Conservation (phyloP, 495 filamentous ascomycete genomes). For the Xylaria scruposa region DNA sequence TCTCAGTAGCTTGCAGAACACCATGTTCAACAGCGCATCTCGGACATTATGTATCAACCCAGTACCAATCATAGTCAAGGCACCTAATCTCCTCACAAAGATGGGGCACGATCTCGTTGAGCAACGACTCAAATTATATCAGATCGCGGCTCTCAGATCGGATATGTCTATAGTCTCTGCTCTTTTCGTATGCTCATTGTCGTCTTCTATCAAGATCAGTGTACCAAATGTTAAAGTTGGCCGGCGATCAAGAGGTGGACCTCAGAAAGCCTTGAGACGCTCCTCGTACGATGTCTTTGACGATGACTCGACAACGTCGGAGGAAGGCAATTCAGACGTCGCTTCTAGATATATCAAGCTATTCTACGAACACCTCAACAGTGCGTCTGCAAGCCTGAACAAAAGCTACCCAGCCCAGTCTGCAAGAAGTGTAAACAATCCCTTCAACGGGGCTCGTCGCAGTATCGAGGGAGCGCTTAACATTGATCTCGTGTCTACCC, state of each 20-base stretch:
- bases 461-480: constrained; percentile 26
- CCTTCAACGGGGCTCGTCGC: constrained; percentile 31
- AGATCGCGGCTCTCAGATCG: constrained; percentile 29
- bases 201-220: constrained; percentile 25
- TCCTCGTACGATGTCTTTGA: constrained; percentile 27
- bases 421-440: constrained; percentile 22
- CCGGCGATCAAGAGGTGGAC: constrained; percentile 6
- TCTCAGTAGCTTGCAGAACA: constrained; percentile 19
- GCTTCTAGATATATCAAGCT: constrained; percentile 26
- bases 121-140: constrained; percentile 34
- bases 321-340: not conserved
- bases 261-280: constrained; percentile 20
- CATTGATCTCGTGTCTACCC: constrained; percentile 27
- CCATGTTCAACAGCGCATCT: constrained; percentile 17
- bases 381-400: not conserved
- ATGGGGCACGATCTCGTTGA: constrained; percentile 24
- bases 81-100: constrained; percentile 16
- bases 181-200: constrained; percentile 28
- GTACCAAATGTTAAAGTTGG: constrained; percentile 23
- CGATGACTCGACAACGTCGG: constrained; percentile 22
- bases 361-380: constrained; percentile 35
- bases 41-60: constrained; percentile 34
- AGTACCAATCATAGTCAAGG: constrained; percentile 26
- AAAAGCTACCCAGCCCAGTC: not conserved
- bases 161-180: constrained; percentile 35